Percentiles rank a stretch among this genome's conserved stretches.
Evolutionary conservation across 164 flowering plant species (phyloP).

Genomic region (Vitis riparia): DNA sequence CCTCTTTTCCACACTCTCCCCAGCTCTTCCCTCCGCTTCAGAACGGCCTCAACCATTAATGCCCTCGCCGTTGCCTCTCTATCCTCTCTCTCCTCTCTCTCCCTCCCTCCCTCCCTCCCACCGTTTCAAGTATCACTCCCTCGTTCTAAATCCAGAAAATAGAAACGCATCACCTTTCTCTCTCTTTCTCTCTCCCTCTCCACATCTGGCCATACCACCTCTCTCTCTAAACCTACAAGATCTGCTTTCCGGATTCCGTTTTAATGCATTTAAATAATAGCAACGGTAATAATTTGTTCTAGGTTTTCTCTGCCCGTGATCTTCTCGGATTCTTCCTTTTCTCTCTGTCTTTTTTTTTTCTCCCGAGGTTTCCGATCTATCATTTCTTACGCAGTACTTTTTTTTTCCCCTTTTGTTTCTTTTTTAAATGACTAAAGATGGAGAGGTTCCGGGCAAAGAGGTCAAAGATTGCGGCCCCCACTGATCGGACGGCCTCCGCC

Average conservation of each 20-base stretch:
- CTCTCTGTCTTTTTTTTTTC: neutral
- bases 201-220: too few species aligned
- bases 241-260: neutral
- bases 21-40: constrained; percentile 3
- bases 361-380: constrained; percentile 21
- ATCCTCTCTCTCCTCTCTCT: neutral
- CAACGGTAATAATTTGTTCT: neutral
- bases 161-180: neutral
- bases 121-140: neutral
- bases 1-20: neutral
- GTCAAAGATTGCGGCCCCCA: constrained; percentile 10
- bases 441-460: constrained; percentile 26
- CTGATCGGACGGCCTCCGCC: constrained; percentile 17
- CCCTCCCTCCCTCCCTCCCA: neutral
- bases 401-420: neutral
- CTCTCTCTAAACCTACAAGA: too few species aligned
- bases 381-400: constrained; percentile 11
- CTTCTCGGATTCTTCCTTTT: constrained; percentile 18
- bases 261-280: neutral
- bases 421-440: constrained; percentile 20
- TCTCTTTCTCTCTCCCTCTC: neutral
- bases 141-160: neutral
- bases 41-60: neutral
- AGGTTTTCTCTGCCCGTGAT: neutral
- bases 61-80: neutral